Base-by-base conservation (phyloP, 2,329 filamentous ascomycete species). In the Pseudogymnoascus destructans region DNA sequence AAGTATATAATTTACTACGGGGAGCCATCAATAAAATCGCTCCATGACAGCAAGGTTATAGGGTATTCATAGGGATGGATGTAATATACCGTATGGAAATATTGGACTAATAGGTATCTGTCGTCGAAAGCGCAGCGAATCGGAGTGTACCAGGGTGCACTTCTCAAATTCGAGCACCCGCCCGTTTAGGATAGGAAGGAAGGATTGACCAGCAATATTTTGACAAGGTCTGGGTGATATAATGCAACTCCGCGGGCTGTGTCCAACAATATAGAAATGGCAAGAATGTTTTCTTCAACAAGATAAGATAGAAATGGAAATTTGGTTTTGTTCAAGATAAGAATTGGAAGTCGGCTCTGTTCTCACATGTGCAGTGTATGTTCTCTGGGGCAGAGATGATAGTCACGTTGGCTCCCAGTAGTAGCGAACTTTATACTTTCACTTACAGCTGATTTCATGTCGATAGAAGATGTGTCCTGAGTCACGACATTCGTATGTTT, bases 1-100 rank as follows among this genome's bases (percentile, higher is more conserved):
- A 52, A 13, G 46, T 52, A 52, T 52, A 52, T 52, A 52, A 27
- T 52, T 52, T 52, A 52, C 46, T 52, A 30, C 25, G 15, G 7
- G 10, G 11, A 19, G 46, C 46, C 46, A 52, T 52, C 46, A 52
- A 52, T 10, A 52, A 6, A 9, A 32, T 30, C 2, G 25, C 23
- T 52, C 46, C 9, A 52, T 52, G 46, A 25, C 23, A 52, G n/a
- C 15, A 30, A 17, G 23, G 10, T 52, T 52, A 19, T 52, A 30
- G 46, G 23, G 25, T 52, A 52, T 52, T 52, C 25, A 17, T 30
- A 52, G 25, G 46, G 25, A 19, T 17, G 25, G 25, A 32, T 30
- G 5, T 30, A 52, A 52, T 30, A 52, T 52, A 52, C 46, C 46
- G 46, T 52, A 13, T 30, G 15, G 46, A 5, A 19, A 52, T 30